Conservation (phyloP, 2,329 filamentous ascomycete species). For the Cladophialophora exuberans region DNA sequence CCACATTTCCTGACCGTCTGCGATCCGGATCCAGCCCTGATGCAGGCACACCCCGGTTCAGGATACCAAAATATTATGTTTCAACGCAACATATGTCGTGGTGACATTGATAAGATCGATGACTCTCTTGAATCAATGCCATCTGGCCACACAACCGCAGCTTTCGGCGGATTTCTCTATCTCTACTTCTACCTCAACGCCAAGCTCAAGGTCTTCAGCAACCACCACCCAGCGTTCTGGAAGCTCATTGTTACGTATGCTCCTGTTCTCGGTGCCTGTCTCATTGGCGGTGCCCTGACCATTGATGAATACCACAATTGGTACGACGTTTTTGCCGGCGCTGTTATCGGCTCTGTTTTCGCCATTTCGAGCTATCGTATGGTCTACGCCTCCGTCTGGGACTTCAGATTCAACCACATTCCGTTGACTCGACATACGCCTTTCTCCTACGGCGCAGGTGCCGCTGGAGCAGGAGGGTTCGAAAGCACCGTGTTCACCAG, state of each 20-base stretch:
- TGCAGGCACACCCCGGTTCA: constrained; percentile 46
- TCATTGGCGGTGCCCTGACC: constrained; percentile 71
- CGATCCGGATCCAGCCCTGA: constrained; percentile 58
- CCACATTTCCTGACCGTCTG: constrained; percentile 74
- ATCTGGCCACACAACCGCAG: constrained; percentile 73
- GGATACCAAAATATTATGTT: constrained; percentile 68
- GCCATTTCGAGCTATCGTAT: constrained; percentile 69
- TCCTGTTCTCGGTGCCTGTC: constrained; percentile 67
- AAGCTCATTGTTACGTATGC: constrained; percentile 68
- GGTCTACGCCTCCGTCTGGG: constrained; percentile 69
- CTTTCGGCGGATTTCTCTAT: constrained; percentile 55
- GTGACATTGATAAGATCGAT: constrained; percentile 65
- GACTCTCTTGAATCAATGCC: constrained; percentile 73
- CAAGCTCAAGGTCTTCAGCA: constrained; percentile 74
- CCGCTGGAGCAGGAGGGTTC: constrained; percentile 48
- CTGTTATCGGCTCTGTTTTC: constrained; percentile 65
- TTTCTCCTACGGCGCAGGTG: constrained; percentile 53
- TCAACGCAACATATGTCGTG: constrained; percentile 71
- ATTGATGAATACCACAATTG: constrained; percentile 77
- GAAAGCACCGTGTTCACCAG: constrained; percentile 61
- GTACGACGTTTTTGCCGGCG: constrained; percentile 73
- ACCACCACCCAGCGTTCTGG: constrained; percentile 75
- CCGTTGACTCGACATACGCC: constrained; percentile 63
- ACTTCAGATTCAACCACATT: constrained; percentile 69
- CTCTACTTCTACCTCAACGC: constrained; percentile 75